Percentiles rank a stretch among this genome's conserved stretches.
Conservation (phyloP, 345 rosid species). For the Citrus inodora region DNA sequence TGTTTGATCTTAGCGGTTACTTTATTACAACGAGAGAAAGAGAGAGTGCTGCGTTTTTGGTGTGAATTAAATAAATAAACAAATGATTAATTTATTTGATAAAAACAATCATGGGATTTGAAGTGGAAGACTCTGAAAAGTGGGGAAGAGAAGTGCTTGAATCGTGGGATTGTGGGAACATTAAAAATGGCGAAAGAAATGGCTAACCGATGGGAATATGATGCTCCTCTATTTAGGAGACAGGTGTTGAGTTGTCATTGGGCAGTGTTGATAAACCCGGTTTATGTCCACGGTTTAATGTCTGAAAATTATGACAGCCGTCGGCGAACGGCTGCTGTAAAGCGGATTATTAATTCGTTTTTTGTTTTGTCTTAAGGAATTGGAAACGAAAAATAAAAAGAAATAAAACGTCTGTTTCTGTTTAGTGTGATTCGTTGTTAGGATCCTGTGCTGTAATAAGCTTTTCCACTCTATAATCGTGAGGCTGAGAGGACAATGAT, state of each 20-base stretch:
- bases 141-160: not conserved
- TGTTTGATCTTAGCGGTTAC: not conserved
- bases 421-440: not conserved
- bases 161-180: not conserved
- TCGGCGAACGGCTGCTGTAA: not conserved
- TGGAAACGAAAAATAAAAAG: not conserved
- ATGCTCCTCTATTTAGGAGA: not conserved
- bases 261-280: not conserved
- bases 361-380: not conserved
- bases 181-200: not conserved
- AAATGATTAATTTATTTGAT: not conserved
- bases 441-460: not conserved
- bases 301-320: not conserved
- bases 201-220: not conserved
- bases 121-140: not conserved
- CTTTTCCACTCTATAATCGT: not conserved
- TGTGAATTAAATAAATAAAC: not conserved
- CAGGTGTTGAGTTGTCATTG: not conserved
- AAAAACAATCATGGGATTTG: not conserved
- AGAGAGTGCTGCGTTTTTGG: not conserved
- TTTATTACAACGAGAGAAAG: conserved; percentile 1
- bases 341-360: not conserved
- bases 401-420: not conserved
- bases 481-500: not conserved
- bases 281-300: not conserved